These are phyloP conservation scores for Blastocystis sp. DNA, from an alignment of 352 stramenopile genomes.

Conservation along the genomic window DNA sequence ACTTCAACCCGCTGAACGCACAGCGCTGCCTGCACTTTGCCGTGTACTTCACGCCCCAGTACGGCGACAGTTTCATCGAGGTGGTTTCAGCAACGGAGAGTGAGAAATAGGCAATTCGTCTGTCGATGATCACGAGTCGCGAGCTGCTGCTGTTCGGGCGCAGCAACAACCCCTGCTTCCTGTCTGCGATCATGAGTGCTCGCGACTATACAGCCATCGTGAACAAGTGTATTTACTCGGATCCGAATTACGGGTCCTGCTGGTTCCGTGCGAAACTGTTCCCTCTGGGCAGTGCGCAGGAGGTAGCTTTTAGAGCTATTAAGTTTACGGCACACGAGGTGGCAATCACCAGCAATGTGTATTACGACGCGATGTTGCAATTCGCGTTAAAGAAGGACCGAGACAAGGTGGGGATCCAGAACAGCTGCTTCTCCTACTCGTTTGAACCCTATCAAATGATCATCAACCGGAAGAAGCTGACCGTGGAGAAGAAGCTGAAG, in stretches of 20 bases:
- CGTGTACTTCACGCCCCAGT: constrained; percentile 77
- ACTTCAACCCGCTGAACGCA: constrained; percentile 76
- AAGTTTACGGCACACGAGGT: constrained; percentile 56
- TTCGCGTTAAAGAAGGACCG: not conserved
- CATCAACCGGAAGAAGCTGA: not conserved
- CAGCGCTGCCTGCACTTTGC: constrained; percentile 80
- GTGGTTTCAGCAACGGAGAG: constrained; percentile 81
- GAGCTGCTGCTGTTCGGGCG: constrained; percentile 29
- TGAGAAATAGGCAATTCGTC: constrained; percentile 39
- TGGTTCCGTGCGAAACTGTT: constrained; percentile 58
- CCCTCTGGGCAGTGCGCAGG: constrained; percentile 11
- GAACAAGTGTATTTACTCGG: constrained; percentile 25
- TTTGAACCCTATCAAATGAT: constrained; percentile 49
- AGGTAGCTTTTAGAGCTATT: constrained; percentile 20
- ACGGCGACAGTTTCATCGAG: too few relatives aligned
- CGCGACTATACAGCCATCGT: constrained; percentile 29
- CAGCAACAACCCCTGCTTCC: constrained; percentile 54
- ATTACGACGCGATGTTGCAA: constrained; percentile 35
- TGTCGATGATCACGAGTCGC: constrained; percentile 34
- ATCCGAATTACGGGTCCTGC: constrained; percentile 54
- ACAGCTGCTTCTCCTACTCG: constrained; percentile 7
- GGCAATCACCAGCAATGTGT: constrained; percentile 10
- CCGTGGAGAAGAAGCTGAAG: constrained; percentile 55
- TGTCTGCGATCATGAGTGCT: not conserved
- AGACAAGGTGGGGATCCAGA: not conserved